Percentiles rank a stretch among this genome's conserved stretches.
These are phyloP conservation scores for Coleophoma crateriformis DNA, from an alignment of 2,329 filamentous ascomycete species.

Conservation along the genomic window DNA sequence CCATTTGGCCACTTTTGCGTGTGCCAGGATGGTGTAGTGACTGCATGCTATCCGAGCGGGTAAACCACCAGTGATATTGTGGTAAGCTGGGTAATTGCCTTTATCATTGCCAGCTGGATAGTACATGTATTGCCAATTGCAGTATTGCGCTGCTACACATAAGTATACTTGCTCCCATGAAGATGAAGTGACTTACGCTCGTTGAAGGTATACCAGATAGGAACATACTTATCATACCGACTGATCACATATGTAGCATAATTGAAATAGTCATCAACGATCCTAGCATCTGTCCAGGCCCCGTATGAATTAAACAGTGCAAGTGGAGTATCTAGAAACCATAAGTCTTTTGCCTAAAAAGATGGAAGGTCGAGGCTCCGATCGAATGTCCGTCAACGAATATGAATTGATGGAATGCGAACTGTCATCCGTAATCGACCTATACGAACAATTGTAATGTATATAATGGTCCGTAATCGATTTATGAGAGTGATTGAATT, in stretches of 20 bases:
- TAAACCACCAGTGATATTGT: slow-evolving; percentile 32
- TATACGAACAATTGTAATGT: too few relatives aligned
- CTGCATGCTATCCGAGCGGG: slow-evolving; percentile 36
- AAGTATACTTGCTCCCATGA: slow-evolving; percentile 6
- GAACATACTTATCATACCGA: slow-evolving; percentile 29
- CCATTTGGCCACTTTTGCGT: slow-evolving; percentile 44
- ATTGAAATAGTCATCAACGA: slow-evolving; percentile 28
- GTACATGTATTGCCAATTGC: slow-evolving; percentile 39
- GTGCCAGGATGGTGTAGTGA: slow-evolving; percentile 40
- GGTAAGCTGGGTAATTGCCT: slow-evolving; percentile 37
- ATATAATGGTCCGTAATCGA: too few relatives aligned
- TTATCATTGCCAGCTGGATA: slow-evolving; percentile 33
- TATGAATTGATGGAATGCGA: not conserved
- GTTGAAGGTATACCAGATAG: slow-evolving; percentile 34
- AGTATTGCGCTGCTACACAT: slow-evolving; percentile 30
- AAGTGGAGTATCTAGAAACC: slow-evolving; percentile 23
- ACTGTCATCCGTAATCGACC: too few relatives aligned
- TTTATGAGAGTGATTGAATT: too few relatives aligned
- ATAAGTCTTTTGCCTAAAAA: not conserved
- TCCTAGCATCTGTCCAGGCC: slow-evolving; percentile 26
- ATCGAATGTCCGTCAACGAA: not conserved
- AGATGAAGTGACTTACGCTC: slow-evolving; percentile 19
- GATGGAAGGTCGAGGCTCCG: not conserved
- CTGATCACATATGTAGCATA: slow-evolving; percentile 32
- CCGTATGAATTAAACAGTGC: slow-evolving; percentile 31